phyloP scores from a whole-genome alignment of 768 basidiomycete genomes.

The button mushroom (Agaricus bisporus) region DNA sequence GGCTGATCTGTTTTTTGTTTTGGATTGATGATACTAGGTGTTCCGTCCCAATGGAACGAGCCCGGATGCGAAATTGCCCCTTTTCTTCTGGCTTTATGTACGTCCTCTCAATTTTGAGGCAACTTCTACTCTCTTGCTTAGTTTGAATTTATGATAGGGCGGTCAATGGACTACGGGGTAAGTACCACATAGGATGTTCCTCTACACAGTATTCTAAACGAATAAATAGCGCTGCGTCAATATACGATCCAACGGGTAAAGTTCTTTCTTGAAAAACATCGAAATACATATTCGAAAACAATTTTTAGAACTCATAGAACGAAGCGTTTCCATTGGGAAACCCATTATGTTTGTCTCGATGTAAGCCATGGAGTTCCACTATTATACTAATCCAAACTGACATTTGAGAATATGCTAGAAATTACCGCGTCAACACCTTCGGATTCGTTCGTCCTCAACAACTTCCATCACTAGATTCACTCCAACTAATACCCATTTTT shows the following conservation, averaged over 20 bases:
- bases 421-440: conserved; percentile 54
- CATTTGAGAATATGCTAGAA: conserved; percentile 23
- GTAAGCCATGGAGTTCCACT: conserved; percentile 19
- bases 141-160: conserved; percentile 25
- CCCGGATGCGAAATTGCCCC: conserved; percentile 24
- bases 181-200: not conserved
- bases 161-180: conserved; percentile 44
- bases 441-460: conserved; percentile 37
- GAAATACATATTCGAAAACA: too few relatives aligned
- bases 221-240: conserved; percentile 33
- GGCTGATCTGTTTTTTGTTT: not conserved
- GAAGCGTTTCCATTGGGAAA: conserved; percentile 39
- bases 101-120: not conserved
- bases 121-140: not conserved
- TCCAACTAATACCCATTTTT: not conserved
- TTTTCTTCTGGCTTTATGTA: conserved; percentile 33
- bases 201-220: not conserved
- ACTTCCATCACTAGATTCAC: not conserved
- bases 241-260: conserved; percentile 42
- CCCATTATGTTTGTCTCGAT: conserved; percentile 51
- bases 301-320: conserved; percentile 37
- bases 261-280: not conserved
- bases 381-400: not conserved
- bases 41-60: conserved; percentile 25
- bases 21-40: conserved; percentile 21